Evolutionary conservation across 768 basidiomycete species (phyloP), one percentile per base, ranked within the genome.

Genomic region (Kwoniella dejecticola): DNA sequence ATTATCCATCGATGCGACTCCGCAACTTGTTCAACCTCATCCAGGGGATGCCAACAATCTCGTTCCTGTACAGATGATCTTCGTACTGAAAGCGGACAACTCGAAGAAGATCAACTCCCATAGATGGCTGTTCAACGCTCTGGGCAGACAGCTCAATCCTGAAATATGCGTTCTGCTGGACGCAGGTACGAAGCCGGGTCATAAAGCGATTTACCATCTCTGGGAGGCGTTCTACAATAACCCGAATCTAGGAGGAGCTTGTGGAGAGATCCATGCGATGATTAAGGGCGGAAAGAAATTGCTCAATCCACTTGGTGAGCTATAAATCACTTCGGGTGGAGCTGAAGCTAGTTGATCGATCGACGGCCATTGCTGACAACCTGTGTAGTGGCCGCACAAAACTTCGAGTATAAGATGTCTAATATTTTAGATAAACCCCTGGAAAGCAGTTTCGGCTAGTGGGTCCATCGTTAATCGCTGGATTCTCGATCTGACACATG

Each of bases 41-140:
- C 84, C 86, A 12, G 89, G 90, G 33, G 91, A 96, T 71, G 86
- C 90, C 17, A 91, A 92, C 81, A 96, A 96, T 77, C 80, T 97
- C 30, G 33, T 76, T 0, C 77, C 77, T 1, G 66, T 78, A 0
- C 77, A 78, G 44, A 58, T 78, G 23, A 59, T 78, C 88, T 93
- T 93, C 81, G 91, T 90, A 72, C 82, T 94, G 70, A 94, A 94
- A 79, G 91, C 93, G 88, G 57, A 74, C 38, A 78, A 78, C 49
- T 62, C 71, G 53, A 78, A 78, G 66, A 78, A 78, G 58, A 62
- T 78, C 57, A 78, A 78, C 61, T 65, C 62, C 42, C 75, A 76
- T 59, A 68, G 71, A 62, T 74, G 73, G 77, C 66, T 78, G 44
- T 75, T 77, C 70, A 77, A 77, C 45, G 77, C 75, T 1, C 68